Percentiles rank a stretch among this genome's conserved stretches.
phyloP scores from a whole-genome alignment of 495 filamentous ascomycete species.

The Penicillium parvum region DNA sequence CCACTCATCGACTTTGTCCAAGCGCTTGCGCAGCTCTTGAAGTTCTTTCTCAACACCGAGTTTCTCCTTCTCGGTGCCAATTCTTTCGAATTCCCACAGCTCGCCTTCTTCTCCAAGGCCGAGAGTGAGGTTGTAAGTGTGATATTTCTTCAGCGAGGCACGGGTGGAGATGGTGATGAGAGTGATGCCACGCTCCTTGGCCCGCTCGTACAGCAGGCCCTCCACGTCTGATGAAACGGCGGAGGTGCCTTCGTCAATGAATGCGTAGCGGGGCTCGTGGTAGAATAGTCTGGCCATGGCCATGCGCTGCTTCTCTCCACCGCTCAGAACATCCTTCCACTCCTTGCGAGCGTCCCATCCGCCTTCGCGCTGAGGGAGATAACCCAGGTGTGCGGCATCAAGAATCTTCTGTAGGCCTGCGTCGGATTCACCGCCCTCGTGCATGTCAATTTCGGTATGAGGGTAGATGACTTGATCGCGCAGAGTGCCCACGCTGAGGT shows the following conservation, averaged over 20 bases:
- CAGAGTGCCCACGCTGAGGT: conserved; percentile 90
- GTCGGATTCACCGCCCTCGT: conserved; percentile 69
- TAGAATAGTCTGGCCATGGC: conserved; percentile 86
- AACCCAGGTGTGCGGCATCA: conserved; percentile 78
- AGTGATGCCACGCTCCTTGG: conserved; percentile 89
- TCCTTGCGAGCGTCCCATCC: conserved; percentile 96
- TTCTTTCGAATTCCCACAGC: conserved; percentile 85
- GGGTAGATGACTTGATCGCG: conserved; percentile 98
- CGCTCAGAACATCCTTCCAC: conserved; percentile 96
- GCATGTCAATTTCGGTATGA: conserved; percentile 92
- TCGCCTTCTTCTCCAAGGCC: conserved; percentile 60
- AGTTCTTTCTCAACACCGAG: conserved; percentile 86
- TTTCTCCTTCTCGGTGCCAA: conserved; percentile 89
- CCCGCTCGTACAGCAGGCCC: conserved; percentile 84
- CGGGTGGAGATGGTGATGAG: conserved; percentile 92
- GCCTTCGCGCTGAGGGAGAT: conserved; percentile 85
- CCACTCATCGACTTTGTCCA: conserved; percentile 80
- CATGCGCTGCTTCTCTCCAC: conserved; percentile 97
- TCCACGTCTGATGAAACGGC: conserved; percentile 94
- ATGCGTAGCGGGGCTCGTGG: conserved; percentile 89
- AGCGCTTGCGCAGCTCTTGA: conserved; percentile 69
- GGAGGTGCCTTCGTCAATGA: conserved; percentile 92
- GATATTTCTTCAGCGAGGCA: conserved; percentile 89
- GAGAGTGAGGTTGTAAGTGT: conserved; percentile 82
- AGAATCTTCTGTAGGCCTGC: conserved; percentile 68